phyloP scores from a whole-genome alignment of 2,329 filamentous ascomycete genomes.

The Fusarium fujikuroi region DNA sequence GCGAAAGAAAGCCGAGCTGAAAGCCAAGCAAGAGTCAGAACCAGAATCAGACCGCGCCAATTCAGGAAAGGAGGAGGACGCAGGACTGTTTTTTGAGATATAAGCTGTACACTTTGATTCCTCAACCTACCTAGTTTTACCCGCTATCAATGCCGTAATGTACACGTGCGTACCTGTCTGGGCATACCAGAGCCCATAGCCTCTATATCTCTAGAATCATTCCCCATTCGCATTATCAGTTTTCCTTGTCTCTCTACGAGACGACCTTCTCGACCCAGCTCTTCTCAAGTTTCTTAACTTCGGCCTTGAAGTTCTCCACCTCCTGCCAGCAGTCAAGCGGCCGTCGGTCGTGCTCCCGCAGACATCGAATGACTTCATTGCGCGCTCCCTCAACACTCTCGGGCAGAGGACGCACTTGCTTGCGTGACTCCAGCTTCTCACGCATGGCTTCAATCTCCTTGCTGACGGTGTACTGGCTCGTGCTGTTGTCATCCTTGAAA shows the following conservation, averaged over 20 bases:
- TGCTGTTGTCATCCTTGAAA: constrained; percentile 47
- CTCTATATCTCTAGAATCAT: constrained; percentile 34
- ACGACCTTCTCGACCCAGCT: constrained; percentile 88
- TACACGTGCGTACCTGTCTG: constrained; percentile 43
- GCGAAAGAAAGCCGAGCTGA: constrained; percentile 58
- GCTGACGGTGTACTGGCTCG: constrained; percentile 61
- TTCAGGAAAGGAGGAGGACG: constrained; percentile 33
- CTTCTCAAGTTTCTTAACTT: constrained; percentile 87
- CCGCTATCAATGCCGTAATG: constrained; percentile 47
- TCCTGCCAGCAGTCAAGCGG: constrained; percentile 95
- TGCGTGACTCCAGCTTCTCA: constrained; percentile 69
- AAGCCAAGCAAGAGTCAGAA: constrained; percentile 34
- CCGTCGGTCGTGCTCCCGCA: constrained; percentile 84
- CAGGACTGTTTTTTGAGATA: constrained; percentile 36
- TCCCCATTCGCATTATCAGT: constrained; percentile 7
- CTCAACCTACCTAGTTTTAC: constrained; percentile 46
- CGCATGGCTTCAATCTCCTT: constrained; percentile 70
- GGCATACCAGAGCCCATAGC: constrained; percentile 22
- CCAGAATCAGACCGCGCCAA: constrained; percentile 17
- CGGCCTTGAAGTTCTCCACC: constrained; percentile 88
- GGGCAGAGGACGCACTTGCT: constrained; percentile 75
- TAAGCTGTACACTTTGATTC: constrained; percentile 44
- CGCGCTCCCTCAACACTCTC: constrained; percentile 79
- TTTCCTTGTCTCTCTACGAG: constrained; percentile 46
- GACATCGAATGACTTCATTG: constrained; percentile 79